phyloP scores from a whole-genome alignment of 768 basidiomycete genomes.

The Pholiota conissans region DNA sequence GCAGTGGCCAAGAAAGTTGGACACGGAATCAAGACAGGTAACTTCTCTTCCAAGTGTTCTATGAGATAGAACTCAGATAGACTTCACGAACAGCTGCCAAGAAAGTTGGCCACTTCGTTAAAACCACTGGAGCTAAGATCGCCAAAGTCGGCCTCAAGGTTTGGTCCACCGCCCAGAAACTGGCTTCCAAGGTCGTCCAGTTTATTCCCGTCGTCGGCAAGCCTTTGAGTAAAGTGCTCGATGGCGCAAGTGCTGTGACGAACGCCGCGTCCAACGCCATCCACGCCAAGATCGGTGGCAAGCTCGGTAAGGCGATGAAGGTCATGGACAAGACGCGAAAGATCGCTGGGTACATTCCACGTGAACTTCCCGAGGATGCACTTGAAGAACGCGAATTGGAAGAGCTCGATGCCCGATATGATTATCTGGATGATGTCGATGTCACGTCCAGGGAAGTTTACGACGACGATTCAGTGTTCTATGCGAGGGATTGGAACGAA shows the following conservation, averaged over 20 bases:
- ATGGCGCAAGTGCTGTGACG: not conserved
- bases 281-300: slow-evolving; percentile 7
- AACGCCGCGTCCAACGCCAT: slow-evolving; percentile 9
- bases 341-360: not conserved
- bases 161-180: not conserved
- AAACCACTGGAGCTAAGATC: slow-evolving; percentile 13
- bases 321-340: slow-evolving; percentile 4
- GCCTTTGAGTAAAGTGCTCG: slow-evolving; percentile 3
- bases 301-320: slow-evolving; percentile 3
- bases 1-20: not conserved
- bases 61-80: not conserved
- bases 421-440: not conserved
- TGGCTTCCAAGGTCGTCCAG: slow-evolving; percentile 7
- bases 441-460: not conserved
- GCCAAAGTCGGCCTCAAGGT: slow-evolving; percentile 16
- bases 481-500: not conserved
- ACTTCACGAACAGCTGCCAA: slow-evolving; percentile 3
- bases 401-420: not conserved
- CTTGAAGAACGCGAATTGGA: not conserved
- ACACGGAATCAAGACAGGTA: not conserved
- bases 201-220: slow-evolving; percentile 14
- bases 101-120: slow-evolving; percentile 7
- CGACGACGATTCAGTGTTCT: not conserved
- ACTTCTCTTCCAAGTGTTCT: not conserved
- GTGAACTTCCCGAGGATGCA: not conserved